A percentile compares a stretch with the other conserved stretches of the same genome.
phyloP scores from a whole-genome alignment of 768 basidiomycete genomes.

The Cantharellus cinnabarinus region DNA sequence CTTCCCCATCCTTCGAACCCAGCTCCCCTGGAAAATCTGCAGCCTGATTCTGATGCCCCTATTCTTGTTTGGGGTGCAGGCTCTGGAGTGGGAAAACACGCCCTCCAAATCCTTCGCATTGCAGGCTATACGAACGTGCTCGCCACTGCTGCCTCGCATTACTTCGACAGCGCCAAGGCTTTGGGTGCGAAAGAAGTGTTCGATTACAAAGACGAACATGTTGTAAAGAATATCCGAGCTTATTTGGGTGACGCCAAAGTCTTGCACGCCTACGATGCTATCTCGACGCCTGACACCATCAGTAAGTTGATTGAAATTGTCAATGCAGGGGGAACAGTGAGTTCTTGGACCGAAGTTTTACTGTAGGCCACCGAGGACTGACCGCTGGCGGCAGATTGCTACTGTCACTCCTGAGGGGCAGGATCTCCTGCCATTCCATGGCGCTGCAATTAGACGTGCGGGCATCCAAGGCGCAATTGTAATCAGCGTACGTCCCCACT shows the following conservation, averaged over 20 bases:
- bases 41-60: conserved; percentile 9
- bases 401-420: not conserved
- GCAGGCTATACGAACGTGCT: conserved; percentile 26
- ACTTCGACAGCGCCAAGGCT: conserved; percentile 21
- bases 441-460: not conserved
- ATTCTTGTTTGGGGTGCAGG: conserved; percentile 29
- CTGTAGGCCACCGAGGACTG: too few species aligned
- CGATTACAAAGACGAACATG: conserved; percentile 22
- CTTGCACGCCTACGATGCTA: not conserved
- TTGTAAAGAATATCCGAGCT: conserved; percentile 17
- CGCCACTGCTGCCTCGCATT: conserved; percentile 22
- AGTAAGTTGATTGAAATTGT: not conserved
- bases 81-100: conserved; percentile 21
- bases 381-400: not conserved
- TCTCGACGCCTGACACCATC: not conserved
- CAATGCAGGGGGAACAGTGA: not conserved
- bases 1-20: not conserved
- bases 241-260: not conserved
- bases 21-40: too few species aligned
- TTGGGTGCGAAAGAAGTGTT: conserved; percentile 24
- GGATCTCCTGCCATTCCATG: not conserved
- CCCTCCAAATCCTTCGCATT: conserved; percentile 22
- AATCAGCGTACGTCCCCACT: too few species aligned
- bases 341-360: too few species aligned
- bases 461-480: too few species aligned